Base-by-base conservation (phyloP, 2,329 filamentous ascomycete species). In the Neurospora sp. region DNA sequence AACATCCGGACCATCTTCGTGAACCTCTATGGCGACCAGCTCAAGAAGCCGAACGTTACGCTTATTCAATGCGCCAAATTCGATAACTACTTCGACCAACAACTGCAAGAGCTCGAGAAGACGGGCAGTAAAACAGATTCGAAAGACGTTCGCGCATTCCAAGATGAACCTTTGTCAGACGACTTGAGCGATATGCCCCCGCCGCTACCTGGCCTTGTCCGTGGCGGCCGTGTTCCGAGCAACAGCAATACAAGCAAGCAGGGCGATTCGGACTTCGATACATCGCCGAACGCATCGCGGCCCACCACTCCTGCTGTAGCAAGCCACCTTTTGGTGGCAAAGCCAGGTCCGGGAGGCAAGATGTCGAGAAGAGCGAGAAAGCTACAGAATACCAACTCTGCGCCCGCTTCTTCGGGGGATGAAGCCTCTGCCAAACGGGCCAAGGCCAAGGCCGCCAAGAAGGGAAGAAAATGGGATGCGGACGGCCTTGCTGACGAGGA, bases 1-100 rank as follows among this genome's bases (percentile, higher is more conserved):
- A 97, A 98, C 77, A 93, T 98, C 76, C 92, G 91, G 79, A 93
- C 92, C 10, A 89, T 99, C 40, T 99, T 98, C 78, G 86, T 96
- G 74, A 92, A 93, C 74, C 86, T 97, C 37, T 99, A 98, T 79
- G 92, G 90, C 74, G 91, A 96, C 70, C 91, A 97, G 79, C 83
- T 99, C 69, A 93, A 89, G 79, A 92, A 92, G 75, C 88, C 91
- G 36, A 88, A 95, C 78, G 92, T 89, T 11, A 93, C 91, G 69
- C 84, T 92, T 28, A 85, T 96, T 70, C 88, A 94, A 78, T 97
- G 93, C 81, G 79, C 84, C 68, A 86, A 88, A 67, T 99, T 99
- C 78, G 93, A 96, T 77, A 86, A 91, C 75, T 98, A 97, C 80
- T 99, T 98, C 79, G 92, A 98, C 78, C 92, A 97, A 77, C 93